phyloP scores from a whole-genome alignment of 306 rosid genomes.

The Cicer pinnatifidum region DNA sequence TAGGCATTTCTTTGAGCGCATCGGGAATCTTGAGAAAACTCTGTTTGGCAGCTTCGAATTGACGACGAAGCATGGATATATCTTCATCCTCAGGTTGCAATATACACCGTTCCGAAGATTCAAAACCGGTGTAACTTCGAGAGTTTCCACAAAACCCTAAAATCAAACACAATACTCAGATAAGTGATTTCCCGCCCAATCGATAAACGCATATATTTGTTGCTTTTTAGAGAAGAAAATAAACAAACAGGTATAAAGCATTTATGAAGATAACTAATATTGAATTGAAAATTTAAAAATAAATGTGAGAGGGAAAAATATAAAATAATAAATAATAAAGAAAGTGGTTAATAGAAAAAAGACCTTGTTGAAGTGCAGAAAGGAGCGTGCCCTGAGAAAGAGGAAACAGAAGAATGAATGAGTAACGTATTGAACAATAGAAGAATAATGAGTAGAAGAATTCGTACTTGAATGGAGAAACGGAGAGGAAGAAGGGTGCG shows the following conservation, averaged over 20 bases:
- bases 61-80: conserved; percentile 59
- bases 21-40: conserved; percentile 68
- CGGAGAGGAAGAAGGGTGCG: conserved; percentile 44
- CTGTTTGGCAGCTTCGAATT: conserved; percentile 69
- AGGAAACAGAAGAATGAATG: conserved; percentile 35
- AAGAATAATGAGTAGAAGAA: conserved; percentile 28
- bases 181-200: conserved; percentile 3
- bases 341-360: background rate
- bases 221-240: background rate
- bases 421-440: background rate
- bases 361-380: conserved; percentile 56
- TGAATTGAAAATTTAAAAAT: background rate
- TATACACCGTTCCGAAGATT: conserved; percentile 39
- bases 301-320: background rate
- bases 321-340: background rate
- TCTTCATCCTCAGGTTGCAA: conserved; percentile 56
- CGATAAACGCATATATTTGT: background rate
- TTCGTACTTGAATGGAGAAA: conserved; percentile 47
- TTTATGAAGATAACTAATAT: background rate
- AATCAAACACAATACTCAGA: conserved; percentile 11
- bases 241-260: conserved; percentile 38
- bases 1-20: conserved; percentile 65
- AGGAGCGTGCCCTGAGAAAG: conserved; percentile 49
- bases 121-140: conserved; percentile 51
- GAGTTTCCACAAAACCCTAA: conserved; percentile 59